Percentiles rank a stretch among this genome's conserved stretches.
These are phyloP conservation scores for Trichoderma atroviride DNA, from an alignment of 2,329 filamentous ascomycete species.

Conservation along the genomic window DNA sequence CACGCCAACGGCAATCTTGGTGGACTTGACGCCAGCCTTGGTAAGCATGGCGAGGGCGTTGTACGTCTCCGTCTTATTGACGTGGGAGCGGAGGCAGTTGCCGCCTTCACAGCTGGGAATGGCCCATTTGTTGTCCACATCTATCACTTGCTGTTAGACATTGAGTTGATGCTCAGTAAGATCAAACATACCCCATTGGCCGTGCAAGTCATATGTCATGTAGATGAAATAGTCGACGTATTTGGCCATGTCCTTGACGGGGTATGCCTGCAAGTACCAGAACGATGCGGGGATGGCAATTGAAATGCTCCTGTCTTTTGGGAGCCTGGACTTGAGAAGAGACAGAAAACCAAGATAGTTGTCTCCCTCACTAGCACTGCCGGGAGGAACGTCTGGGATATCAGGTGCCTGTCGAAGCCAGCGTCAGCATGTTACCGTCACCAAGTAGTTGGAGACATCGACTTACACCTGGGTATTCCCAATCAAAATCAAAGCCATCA, in stretches of 20 bases:
- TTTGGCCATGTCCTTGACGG: slow-evolving; percentile 31
- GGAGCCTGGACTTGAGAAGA: slow-evolving; percentile 13
- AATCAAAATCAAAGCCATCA: too few relatives aligned
- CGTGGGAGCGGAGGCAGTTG: slow-evolving; percentile 42
- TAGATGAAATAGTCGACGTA: slow-evolving; percentile 43
- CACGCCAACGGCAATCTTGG: slow-evolving; percentile 35
- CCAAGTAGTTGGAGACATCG: not conserved
- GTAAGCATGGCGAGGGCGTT: slow-evolving; percentile 41
- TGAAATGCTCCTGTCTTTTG: slow-evolving; percentile 35
- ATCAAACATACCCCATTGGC: slow-evolving; percentile 39
- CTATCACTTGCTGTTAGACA: not conserved
- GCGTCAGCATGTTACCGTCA: not conserved
- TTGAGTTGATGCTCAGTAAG: too few relatives aligned
- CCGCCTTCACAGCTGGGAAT: slow-evolving; percentile 35
- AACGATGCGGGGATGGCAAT: slow-evolving; percentile 37
- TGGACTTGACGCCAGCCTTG: slow-evolving; percentile 38
- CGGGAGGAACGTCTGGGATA: slow-evolving; percentile 37
- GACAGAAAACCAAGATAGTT: slow-evolving; percentile 31
- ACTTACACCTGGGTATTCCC: too few relatives aligned
- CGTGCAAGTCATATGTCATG: slow-evolving; percentile 44
- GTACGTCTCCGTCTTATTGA: slow-evolving; percentile 45
- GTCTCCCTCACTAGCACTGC: slow-evolving; percentile 23
- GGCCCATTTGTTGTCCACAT: slow-evolving; percentile 32
- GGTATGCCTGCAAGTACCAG: slow-evolving; percentile 42
- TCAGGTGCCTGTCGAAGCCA: slow-evolving; percentile 28